Evolutionary conservation across 2,329 filamentous ascomycete genomes (phyloP).

Genomic region (Lachnellula occidentalis): DNA sequence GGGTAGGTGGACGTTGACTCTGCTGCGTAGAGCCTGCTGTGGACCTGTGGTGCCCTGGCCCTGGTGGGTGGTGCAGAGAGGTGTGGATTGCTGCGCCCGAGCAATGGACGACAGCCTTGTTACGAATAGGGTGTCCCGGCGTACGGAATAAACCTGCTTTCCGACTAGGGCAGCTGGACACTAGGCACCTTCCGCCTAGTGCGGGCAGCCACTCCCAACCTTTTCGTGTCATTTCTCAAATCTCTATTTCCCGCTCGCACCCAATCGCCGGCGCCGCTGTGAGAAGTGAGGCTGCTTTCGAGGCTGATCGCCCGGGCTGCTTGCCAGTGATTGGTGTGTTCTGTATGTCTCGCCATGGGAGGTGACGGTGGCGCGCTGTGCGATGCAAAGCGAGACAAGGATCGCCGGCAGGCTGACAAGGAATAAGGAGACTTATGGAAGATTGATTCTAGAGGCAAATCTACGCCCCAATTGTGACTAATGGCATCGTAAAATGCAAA

Average conservation of each 20-base stretch:
- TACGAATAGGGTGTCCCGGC: background rate
- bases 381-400: slow-evolving; percentile 4
- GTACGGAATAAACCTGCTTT: background rate
- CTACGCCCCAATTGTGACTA: background rate
- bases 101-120: slow-evolving; percentile 14
- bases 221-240: slow-evolving; percentile 19
- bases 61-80: background rate
- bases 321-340: slow-evolving; percentile 6
- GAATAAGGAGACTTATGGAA: too few species aligned
- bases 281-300: slow-evolving; percentile 20
- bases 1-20: background rate
- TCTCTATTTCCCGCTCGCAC: slow-evolving; percentile 13
- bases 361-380: slow-evolving; percentile 19
- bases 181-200: background rate
- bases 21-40: too few species aligned
- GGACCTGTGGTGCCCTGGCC: too few species aligned
- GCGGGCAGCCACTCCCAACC: slow-evolving; percentile 2
- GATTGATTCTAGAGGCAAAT: background rate
- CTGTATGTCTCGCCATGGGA: background rate
- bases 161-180: background rate
- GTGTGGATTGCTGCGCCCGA: slow-evolving; percentile 17
- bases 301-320: slow-evolving; percentile 7
- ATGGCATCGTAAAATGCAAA: too few species aligned
- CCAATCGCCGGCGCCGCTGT: slow-evolving; percentile 11
- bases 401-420: slow-evolving; percentile 8